Base-by-base conservation (phyloP, 73 alveolate genomes). In the Diophrys sp. region DNA sequence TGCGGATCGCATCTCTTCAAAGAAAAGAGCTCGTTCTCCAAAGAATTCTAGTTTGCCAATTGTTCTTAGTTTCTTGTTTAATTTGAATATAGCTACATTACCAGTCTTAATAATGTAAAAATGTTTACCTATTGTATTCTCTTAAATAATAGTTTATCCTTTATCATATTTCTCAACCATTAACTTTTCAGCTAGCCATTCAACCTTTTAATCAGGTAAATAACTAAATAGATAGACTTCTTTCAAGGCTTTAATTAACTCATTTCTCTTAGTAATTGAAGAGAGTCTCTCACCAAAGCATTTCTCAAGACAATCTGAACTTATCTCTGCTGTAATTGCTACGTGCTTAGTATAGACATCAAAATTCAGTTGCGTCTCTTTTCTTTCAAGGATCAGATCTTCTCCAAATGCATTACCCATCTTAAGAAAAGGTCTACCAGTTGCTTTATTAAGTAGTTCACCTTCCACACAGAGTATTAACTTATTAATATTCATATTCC, bases 21-120 rank as follows among this genome's bases (percentile, higher is more conserved):
- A 83, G 75, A 94, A 87, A 56, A 94, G 31, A 11, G 94, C 77
- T 77, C 94, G 86, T 78, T 94, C 98, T 1, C 96, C 97, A 83
- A 94, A 87, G 74, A 76, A 94, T 71, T 90, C 92, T 26, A 82
- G 83, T 74, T 82, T 91, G 54, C 84, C 91, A 53, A 92, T 78
- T 23, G 91, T 89, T 57, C 90, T 79, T 0, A 94, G 69, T n/a
- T 32, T 33, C 54, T 79, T 80, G 30, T 71, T 77, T 27, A 75
- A 73, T 33, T 81, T 79, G 53, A 29, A 70, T 55, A 94, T 72
- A 24, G 85, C 93, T 28, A 94, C 89, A 71, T 44, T 32, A 33
- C 98, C 98, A 66, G 77, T 71, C 53, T 88, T 79, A 30, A 94
- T 87, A 54, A 94, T 86, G 76, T 70, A 94, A 26, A 92, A 80